Evolutionary conservation across 2,329 filamentous ascomycete genomes (phyloP).

Genomic region (Cladorrhinum sp.): DNA sequence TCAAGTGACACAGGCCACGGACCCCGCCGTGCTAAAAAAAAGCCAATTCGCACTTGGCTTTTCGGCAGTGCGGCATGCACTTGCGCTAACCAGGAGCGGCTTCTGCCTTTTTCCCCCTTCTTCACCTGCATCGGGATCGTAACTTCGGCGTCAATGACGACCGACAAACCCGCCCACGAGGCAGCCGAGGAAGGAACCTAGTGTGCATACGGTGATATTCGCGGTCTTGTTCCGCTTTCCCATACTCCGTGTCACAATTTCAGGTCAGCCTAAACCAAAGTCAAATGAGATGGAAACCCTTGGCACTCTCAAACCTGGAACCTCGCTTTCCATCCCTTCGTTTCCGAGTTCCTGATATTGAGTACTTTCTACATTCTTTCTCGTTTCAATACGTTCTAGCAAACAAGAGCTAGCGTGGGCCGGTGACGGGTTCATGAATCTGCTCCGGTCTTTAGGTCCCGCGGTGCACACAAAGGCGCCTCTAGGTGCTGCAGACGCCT

Average conservation of each 20-base stretch:
- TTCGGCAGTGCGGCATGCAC: neutral
- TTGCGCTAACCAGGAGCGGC: slow-evolving; percentile 1
- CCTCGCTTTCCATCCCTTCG: neutral
- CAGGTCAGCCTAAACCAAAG: neutral
- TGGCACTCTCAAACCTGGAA: neutral
- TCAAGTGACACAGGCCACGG: neutral
- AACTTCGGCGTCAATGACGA: slow-evolving; percentile 3
- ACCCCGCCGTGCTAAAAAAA: neutral
- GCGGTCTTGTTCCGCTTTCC: neutral
- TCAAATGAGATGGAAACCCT: neutral
- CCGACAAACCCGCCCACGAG: neutral
- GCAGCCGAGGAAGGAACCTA: neutral
- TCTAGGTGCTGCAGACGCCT: neutral
- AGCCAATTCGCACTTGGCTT: neutral
- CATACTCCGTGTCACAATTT: neutral
- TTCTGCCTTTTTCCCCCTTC: neutral
- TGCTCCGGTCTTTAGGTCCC: neutral
- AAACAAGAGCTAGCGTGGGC: neutral
- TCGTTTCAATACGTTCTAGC: neutral
- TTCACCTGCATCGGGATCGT: neutral
- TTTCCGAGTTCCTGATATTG: neutral
- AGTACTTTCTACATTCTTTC: neutral
- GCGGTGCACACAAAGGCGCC: neutral
- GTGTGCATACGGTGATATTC: neutral
- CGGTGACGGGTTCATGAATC: neutral